Percentiles rank a stretch among this genome's conserved stretches.
phyloP scores from a whole-genome alignment of 257 asterid genomes.

The Solanum paucissectum region DNA sequence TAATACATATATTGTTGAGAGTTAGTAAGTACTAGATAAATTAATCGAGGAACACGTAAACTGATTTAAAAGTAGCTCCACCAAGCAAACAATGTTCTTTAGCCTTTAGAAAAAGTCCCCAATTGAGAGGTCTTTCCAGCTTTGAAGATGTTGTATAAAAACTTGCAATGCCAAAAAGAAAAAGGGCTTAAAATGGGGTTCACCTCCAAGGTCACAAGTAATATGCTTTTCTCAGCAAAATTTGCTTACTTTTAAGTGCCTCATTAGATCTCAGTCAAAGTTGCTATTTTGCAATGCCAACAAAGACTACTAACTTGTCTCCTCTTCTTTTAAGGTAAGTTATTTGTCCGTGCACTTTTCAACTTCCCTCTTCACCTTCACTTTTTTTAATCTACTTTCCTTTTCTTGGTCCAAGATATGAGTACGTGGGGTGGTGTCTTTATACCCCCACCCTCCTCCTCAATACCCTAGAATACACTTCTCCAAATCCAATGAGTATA shows the following conservation, averaged over 20 bases:
- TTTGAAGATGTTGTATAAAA: not conserved
- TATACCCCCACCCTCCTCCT: not conserved
- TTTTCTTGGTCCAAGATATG: not conserved
- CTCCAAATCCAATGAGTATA: not conserved
- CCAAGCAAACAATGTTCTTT: not conserved
- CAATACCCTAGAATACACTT: not conserved
- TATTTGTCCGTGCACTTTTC: not conserved
- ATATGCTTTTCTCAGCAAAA: not conserved
- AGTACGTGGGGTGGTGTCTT: not conserved
- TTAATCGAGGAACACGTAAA: not conserved
- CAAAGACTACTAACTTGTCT: not conserved
- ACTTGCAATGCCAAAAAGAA: not conserved
- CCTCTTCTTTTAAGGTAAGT: constrained; percentile 7
- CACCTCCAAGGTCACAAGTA: not conserved
- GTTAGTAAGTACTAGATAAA: not conserved
- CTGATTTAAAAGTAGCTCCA: not conserved
- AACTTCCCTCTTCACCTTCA: not conserved
- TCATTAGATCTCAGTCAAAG: constrained; percentile 8
- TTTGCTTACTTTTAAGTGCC: not conserved
- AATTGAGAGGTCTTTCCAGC: not conserved
- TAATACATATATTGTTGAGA: not conserved
- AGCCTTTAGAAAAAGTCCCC: not conserved
- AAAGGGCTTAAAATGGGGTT: not conserved
- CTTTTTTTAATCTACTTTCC: not conserved
- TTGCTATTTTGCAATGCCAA: constrained; percentile 4